phyloP scores from a whole-genome alignment of 805 yeast species.

The Kluyveromyces starmeri region DNA sequence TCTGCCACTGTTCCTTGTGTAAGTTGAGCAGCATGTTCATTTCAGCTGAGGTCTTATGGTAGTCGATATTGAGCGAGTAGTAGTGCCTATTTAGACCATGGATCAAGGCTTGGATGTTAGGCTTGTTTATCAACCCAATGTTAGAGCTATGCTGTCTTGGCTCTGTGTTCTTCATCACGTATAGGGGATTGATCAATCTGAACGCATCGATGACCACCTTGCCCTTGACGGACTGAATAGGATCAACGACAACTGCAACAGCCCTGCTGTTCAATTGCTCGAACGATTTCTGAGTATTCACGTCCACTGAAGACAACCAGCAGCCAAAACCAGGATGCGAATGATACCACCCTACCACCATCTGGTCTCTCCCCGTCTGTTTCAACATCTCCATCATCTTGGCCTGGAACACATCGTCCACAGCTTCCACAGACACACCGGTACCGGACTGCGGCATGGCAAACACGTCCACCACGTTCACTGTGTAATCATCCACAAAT shows the following conservation, averaged over 20 bases:
- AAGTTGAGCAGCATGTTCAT: conserved; percentile 88
- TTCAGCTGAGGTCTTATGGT: conserved; percentile 84
- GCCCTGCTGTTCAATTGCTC: conserved; percentile 94
- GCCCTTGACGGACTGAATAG: conserved; percentile 97
- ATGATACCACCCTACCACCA: conserved; percentile 99
- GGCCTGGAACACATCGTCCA: conserved; percentile 97
- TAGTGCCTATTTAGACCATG: conserved; percentile 97
- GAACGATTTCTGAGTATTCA: conserved; percentile 94
- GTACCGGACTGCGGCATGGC: conserved; percentile 99
- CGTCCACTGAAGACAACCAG: conserved; percentile 97
- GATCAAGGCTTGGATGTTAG: conserved; percentile 91
- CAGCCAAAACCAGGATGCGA: conserved; percentile 99
- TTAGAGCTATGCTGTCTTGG: conserved; percentile 97
- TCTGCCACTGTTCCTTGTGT: conserved; percentile 94
- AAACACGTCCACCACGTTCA: conserved; percentile 94
- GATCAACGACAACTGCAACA: conserved; percentile 97
- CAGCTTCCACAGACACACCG: conserved; percentile 98
- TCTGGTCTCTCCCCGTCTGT: conserved; percentile 98
- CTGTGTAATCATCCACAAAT: conserved; percentile 93
- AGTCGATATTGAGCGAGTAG: conserved; percentile 90
- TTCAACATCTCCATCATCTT: conserved; percentile 99
- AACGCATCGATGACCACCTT: conserved; percentile 98
- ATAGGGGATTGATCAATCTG: conserved; percentile 80
- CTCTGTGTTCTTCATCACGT: conserved; percentile 91
- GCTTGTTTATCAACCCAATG: conserved; percentile 90